phyloP scores from a whole-genome alignment of 2,329 filamentous ascomycete genomes.

The Fusarium virguliforme region DNA sequence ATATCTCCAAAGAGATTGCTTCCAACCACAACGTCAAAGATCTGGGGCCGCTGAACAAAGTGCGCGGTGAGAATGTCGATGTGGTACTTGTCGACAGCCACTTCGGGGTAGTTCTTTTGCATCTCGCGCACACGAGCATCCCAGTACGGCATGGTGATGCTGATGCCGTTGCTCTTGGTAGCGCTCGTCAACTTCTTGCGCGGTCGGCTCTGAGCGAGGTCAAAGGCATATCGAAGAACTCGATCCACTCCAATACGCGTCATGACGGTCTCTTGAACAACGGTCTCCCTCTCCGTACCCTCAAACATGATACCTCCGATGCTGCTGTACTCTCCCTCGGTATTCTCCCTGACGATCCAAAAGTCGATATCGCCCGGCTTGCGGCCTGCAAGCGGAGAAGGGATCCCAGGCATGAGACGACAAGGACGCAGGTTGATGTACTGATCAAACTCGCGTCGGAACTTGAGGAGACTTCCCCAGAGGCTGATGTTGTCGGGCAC shows the following conservation, averaged over 20 bases:
- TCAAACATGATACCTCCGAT: slow-evolving; percentile 75
- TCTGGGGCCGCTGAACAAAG: slow-evolving; percentile 73
- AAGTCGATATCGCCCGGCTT: slow-evolving; percentile 75
- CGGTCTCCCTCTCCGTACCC: slow-evolving; percentile 72
- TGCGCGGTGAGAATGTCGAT: slow-evolving; percentile 78
- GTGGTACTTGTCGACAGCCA: slow-evolving; percentile 75
- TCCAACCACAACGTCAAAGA: slow-evolving; percentile 75
- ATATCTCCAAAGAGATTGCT: slow-evolving; percentile 78
- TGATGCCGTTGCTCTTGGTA: slow-evolving; percentile 77
- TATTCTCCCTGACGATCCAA: slow-evolving; percentile 78
- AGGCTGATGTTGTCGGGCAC: slow-evolving; percentile 79
- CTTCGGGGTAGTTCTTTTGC: slow-evolving; percentile 70
- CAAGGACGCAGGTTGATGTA: slow-evolving; percentile 79
- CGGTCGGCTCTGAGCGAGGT: slow-evolving; percentile 71
- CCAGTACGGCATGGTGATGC: slow-evolving; percentile 80
- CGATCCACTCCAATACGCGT: slow-evolving; percentile 73
- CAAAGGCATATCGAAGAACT: slow-evolving; percentile 76
- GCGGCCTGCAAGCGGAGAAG: slow-evolving; percentile 69
- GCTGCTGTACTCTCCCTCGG: slow-evolving; percentile 77
- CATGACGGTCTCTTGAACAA: slow-evolving; percentile 76
- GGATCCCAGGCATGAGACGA: slow-evolving; percentile 72
- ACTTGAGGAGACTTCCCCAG: slow-evolving; percentile 77
- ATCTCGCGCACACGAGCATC: slow-evolving; percentile 73
- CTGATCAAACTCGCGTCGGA: slow-evolving; percentile 77
- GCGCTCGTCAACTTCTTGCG: slow-evolving; percentile 76